Percentiles rank a stretch among this genome's conserved stretches.
Conservation (phyloP, 139 green algal genomes). For the Nannochloris sp. region DNA sequence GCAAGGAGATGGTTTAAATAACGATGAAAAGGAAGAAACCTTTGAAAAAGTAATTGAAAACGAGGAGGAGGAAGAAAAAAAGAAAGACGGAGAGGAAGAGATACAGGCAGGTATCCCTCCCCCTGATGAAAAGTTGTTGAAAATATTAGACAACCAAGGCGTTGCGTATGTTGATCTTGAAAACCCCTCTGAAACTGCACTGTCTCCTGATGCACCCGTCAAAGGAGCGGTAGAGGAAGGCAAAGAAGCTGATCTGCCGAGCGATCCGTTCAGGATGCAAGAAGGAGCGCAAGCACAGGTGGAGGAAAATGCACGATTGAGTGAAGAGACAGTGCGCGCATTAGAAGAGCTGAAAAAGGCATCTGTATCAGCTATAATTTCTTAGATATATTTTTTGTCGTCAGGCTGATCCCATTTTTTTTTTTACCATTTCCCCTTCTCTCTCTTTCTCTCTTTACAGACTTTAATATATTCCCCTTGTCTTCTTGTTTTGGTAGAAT, state of each 20-base stretch:
- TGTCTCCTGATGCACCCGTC: not conserved
- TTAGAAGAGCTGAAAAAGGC: not conserved
- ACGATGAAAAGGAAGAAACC: too few relatives aligned
- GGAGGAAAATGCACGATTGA: not conserved
- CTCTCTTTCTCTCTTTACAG: too few relatives aligned
- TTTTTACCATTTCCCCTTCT: too few relatives aligned
- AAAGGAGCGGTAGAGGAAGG: not conserved
- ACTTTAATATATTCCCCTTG: too few relatives aligned
- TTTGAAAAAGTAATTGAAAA: too few relatives aligned
- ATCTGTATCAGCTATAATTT: not conserved
- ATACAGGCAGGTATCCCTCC: not conserved
- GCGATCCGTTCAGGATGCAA: not conserved
- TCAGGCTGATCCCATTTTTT: too few relatives aligned
- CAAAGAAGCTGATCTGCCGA: not conserved
- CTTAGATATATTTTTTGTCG: too few relatives aligned
- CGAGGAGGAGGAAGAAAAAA: not conserved
- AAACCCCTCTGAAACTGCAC: not conserved
- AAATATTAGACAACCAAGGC: not conserved
- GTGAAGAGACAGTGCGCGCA: not conserved
- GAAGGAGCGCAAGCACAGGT: not conserved
- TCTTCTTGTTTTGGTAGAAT: too few relatives aligned
- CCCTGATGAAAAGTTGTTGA: not conserved
- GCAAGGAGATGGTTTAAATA: too few relatives aligned
- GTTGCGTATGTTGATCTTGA: not conserved
- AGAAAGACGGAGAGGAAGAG: too few relatives aligned